phyloP scores from a whole-genome alignment of 139 green algal species.

The Picochlorum sp. region DNA sequence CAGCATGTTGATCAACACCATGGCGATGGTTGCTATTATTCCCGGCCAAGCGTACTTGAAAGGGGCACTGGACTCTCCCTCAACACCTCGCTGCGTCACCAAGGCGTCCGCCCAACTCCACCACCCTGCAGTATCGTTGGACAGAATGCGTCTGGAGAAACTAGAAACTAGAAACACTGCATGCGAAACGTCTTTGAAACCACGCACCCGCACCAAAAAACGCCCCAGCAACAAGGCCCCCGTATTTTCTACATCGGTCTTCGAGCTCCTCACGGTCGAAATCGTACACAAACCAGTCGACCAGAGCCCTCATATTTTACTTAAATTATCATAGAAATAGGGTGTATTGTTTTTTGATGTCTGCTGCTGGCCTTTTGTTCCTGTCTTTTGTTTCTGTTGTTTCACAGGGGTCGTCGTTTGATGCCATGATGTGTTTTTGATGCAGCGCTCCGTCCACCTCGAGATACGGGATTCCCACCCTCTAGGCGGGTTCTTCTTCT shows the following conservation, averaged over 20 bases:
- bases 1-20: slow-evolving; percentile 41
- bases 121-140: slow-evolving; percentile 17
- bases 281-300: slow-evolving; percentile 30
- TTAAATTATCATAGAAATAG: too few species aligned
- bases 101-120: slow-evolving; percentile 29
- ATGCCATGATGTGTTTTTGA: too few species aligned
- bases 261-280: slow-evolving; percentile 28
- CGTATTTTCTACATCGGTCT: slow-evolving; percentile 8
- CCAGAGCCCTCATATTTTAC: slow-evolving; percentile 10
- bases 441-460: too few species aligned
- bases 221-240: slow-evolving; percentile 23
- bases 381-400: too few species aligned
- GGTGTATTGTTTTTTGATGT: too few species aligned
- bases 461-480: too few species aligned
- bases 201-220: slow-evolving; percentile 31
- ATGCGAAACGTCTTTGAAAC: neutral
- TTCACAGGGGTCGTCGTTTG: too few species aligned
- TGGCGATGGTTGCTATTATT: slow-evolving; percentile 32
- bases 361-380: too few species aligned
- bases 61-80: slow-evolving; percentile 11
- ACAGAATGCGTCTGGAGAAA: neutral
- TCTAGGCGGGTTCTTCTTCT: too few species aligned
- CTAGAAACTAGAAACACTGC: neutral
- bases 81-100: slow-evolving; percentile 17
- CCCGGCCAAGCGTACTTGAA: slow-evolving; percentile 34